These are phyloP conservation scores for Cryptococcus amylolentus DNA, from an alignment of 1,284 basidiomycete species.

Conservation along the genomic window DNA sequence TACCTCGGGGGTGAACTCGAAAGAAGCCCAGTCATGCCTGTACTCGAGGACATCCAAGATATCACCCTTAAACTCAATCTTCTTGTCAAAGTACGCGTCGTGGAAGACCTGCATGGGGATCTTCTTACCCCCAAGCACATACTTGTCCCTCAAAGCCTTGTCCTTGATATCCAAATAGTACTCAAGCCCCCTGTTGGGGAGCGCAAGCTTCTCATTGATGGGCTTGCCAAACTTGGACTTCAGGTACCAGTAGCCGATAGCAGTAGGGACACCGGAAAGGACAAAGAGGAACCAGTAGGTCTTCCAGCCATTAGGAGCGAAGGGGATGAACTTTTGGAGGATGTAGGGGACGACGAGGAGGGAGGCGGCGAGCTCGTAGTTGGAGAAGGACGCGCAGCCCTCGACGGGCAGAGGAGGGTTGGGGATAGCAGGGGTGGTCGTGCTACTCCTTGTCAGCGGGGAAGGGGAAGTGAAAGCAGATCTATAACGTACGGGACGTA, in stretches of 20 bases:
- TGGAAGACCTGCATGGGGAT: constrained; percentile 98
- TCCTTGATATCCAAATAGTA: constrained; percentile 92
- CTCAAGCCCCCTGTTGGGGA: constrained; percentile 76
- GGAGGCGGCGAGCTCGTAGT: constrained; percentile 71
- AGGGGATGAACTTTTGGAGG: constrained; percentile 72
- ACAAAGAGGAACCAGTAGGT: constrained; percentile 66
- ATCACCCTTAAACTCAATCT: constrained; percentile 96
- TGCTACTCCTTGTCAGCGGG: constrained; percentile 15
- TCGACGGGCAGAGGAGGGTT: constrained; percentile 85
- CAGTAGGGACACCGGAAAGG: constrained; percentile 70
- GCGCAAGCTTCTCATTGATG: constrained; percentile 77
- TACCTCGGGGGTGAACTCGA: constrained; percentile 57
- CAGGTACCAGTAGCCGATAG: constrained; percentile 84
- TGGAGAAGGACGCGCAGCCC: constrained; percentile 79
- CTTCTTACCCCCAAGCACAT: constrained; percentile 63
- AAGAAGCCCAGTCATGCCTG: constrained; percentile 91
- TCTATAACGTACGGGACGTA: constrained; percentile 12
- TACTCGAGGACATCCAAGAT: constrained; percentile 90
- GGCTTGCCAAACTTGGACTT: constrained; percentile 78
- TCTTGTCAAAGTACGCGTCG: constrained; percentile 95
- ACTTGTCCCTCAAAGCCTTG: constrained; percentile 73
- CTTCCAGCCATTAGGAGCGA: constrained; percentile 62
- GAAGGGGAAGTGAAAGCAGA: too few relatives aligned
- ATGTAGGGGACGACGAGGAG: constrained; percentile 75
- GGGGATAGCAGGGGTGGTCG: constrained; percentile 45